phyloP scores from a whole-genome alignment of 352 stramenopile species.

The Phytopythium helicoides region DNA sequence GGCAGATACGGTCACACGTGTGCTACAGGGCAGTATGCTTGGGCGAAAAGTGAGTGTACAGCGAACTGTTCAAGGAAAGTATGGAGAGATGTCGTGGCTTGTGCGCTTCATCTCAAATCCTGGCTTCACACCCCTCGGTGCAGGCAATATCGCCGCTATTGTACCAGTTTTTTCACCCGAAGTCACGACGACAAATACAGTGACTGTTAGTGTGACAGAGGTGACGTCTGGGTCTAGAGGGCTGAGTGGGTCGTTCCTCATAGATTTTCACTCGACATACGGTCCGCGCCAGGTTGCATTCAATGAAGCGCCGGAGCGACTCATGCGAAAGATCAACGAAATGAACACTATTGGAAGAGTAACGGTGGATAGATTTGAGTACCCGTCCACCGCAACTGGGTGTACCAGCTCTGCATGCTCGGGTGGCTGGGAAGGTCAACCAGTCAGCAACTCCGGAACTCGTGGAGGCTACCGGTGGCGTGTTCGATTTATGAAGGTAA shows the following conservation, averaged over 20 bases:
- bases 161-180: conserved; percentile 28
- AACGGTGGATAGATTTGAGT: conserved; percentile 86
- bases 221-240: conserved; percentile 81
- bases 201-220: conserved; percentile 79
- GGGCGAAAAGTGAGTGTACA: conserved; percentile 82
- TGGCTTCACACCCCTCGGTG: conserved; percentile 83
- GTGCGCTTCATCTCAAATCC: conserved; percentile 94
- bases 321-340: conserved; percentile 93
- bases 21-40: conserved; percentile 51
- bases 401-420: conserved; percentile 53
- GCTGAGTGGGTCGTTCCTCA: conserved; percentile 87
- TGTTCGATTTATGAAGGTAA: conserved; percentile 72
- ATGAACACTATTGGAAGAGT: conserved; percentile 93
- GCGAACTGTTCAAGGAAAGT: conserved; percentile 91
- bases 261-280: conserved; percentile 89
- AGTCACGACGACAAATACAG: conserved; percentile 11
- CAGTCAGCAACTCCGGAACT: conserved; percentile 74
- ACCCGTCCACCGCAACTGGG: conserved; percentile 71
- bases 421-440: conserved; percentile 90
- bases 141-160: conserved; percentile 86
- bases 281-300: conserved; percentile 81
- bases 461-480: conserved; percentile 80
- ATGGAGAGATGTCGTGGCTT: conserved; percentile 93
- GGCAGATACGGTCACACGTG: conserved; percentile 37
- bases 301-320: conserved; percentile 80